phyloP scores from a whole-genome alignment of 768 basidiomycete genomes.

The Leccinum imitatum region DNA sequence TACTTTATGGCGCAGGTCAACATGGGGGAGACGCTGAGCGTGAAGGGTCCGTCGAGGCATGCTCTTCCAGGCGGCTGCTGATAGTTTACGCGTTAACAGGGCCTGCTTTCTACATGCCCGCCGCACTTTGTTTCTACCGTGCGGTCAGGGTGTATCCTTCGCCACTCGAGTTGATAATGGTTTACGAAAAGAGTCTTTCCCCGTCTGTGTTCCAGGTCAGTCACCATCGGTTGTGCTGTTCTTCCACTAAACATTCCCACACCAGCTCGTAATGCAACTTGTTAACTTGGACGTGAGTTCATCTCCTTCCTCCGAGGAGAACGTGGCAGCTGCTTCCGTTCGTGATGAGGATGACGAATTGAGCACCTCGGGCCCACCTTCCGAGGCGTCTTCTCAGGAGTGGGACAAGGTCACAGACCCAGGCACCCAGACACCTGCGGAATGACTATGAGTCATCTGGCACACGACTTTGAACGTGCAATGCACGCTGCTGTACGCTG shows the following conservation, averaged over 20 bases:
- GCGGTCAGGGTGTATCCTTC: slow-evolving; percentile 94
- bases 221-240: slow-evolving; percentile 1
- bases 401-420: slow-evolving; percentile 88
- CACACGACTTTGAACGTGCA: slow-evolving; percentile 29
- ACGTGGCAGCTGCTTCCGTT: slow-evolving; percentile 25
- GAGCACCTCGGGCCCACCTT: slow-evolving; percentile 73
- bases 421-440: slow-evolving; percentile 51
- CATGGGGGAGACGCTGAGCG: slow-evolving; percentile 80
- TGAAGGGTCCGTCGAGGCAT: slow-evolving; percentile 51
- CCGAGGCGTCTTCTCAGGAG: slow-evolving; percentile 86
- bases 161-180: slow-evolving; percentile 90
- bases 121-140: slow-evolving; percentile 90
- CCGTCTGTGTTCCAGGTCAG: slow-evolving; percentile 74
- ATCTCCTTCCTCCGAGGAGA: slow-evolving; percentile 41
- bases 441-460: slow-evolving; percentile 34
- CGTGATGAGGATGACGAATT: slow-evolving; percentile 51
- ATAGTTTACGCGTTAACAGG: slow-evolving; percentile 47
- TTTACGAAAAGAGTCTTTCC: slow-evolving; percentile 91
- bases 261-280: slow-evolving; percentile 74
- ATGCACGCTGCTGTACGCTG: slow-evolving; percentile 31
- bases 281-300: slow-evolving; percentile 87
- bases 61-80: not conserved
- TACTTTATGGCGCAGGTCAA: slow-evolving; percentile 92
- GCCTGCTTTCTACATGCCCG: slow-evolving; percentile 69
- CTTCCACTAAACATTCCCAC: slow-evolving; percentile 8